Base-by-base conservation (phyloP, 257 asterid genomes). In the Eucommia ulmoides region DNA sequence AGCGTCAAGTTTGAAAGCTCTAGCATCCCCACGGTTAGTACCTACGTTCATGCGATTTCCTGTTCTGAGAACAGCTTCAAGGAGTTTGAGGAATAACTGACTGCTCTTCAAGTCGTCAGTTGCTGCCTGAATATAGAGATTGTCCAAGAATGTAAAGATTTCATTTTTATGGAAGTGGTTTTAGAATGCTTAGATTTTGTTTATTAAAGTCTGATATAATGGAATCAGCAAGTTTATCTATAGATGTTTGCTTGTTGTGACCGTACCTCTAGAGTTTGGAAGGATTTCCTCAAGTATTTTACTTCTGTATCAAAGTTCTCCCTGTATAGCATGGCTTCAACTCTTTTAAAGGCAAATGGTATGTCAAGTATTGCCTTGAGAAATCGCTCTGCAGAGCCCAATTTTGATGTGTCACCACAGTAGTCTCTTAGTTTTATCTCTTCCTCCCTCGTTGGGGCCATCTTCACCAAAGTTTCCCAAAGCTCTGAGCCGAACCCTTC, bases 381-480 rank as follows among this genome's bases (percentile, higher is more conserved):
- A 65, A 91, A 91, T 33, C 94, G 58, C 79, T 91, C 99, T 5
- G 97, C 99, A 29, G 99, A 65, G 18, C 97, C 99, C 50, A 86
- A 57, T 56, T 68, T 83, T 25, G 89, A 72, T 71, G 53, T 44
- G 33, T 86, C 99, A 24, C 81, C 95, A 48, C 59, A 64, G 68
- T 77, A 83, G 56, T 72, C 76, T 69, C 69, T 81, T 8, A 91
- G 89, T 63, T 86, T 91, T 46, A 86, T 86, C 58, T 91, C 99
- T 74, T 91, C 99, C 76, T 91, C 97, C 65, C 81, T 91, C 11
- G 97, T 91, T 50, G 99, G 99, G 55, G 97, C 95, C 99, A 91
- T 86, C 76, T 83, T 91, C 56, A 81, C 94, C 72, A 91, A 62
- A 21, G 99, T 86, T 76, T 91, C 99, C 76, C 86, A 59, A 51